Conservation (phyloP, 805 yeast genomes). For the Ogataea pignaliae region DNA sequence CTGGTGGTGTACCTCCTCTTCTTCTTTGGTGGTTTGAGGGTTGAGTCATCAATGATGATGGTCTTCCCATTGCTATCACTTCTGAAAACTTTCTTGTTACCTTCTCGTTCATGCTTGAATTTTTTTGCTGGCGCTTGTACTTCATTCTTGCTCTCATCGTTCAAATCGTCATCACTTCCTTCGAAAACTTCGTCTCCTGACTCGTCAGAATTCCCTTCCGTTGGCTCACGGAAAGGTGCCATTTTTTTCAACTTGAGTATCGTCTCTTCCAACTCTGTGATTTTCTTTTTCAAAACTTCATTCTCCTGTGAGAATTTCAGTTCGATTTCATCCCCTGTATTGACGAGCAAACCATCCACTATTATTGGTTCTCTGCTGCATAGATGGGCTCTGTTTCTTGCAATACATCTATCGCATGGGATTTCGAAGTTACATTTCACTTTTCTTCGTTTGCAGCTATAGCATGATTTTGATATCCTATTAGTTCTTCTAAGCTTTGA, state of each 20-base stretch:
- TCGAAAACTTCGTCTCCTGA: not conserved
- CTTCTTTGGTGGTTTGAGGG: not conserved
- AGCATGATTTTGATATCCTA: slow-evolving; percentile 40
- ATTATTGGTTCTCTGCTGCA: slow-evolving; percentile 32
- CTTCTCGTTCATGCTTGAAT: no score
- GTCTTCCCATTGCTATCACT: not conserved
- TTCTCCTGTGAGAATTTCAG: slow-evolving; percentile 24
- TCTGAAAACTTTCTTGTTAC: not conserved
- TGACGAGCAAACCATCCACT: slow-evolving; percentile 29
- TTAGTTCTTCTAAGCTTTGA: slow-evolving; percentile 24
- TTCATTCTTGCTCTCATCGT: not conserved
- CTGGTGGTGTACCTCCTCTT: not conserved
- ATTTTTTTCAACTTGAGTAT: slow-evolving; percentile 8
- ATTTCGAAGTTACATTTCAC: slow-evolving; percentile 44
- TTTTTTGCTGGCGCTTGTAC: not conserved
- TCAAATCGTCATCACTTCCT: not conserved
- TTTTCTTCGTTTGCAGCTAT: slow-evolving; percentile 41
- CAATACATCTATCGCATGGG: slow-evolving; percentile 43
- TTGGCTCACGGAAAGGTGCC: not conserved
- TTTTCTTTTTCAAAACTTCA: slow-evolving; percentile 24
- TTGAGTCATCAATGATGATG: not conserved
- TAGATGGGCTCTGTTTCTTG: slow-evolving; percentile 26
- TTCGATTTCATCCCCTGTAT: slow-evolving; percentile 21
- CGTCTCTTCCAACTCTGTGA: slow-evolving; percentile 23
- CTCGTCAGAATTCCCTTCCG: not conserved